Conservation (phyloP, 352 stramenopile species). For the Pythium dissimile region DNA sequence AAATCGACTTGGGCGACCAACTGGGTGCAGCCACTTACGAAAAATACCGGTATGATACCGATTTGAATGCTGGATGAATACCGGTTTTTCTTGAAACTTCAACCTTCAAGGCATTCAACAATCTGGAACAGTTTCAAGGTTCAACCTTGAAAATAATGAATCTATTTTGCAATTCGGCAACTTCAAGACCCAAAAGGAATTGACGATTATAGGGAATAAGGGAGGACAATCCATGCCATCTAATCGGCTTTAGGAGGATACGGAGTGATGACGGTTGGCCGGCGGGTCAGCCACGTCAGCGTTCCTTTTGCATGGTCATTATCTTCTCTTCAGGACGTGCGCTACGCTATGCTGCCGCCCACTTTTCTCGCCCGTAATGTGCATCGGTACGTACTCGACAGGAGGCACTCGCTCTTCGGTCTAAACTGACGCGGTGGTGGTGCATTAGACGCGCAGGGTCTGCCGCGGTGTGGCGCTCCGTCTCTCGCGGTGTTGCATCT, state of each 20-base stretch:
- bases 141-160: neutral
- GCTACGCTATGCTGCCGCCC: neutral
- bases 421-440: no score
- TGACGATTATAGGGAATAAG: slow-evolving; percentile 2
- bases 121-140: neutral
- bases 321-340: neutral
- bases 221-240: slow-evolving; percentile 3
- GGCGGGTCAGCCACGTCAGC: slow-evolving; percentile 9
- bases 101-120: no score
- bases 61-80: no score
- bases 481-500: slow-evolving; percentile 6
- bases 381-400: slow-evolving; percentile 6
- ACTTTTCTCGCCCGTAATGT: slow-evolving; percentile 7
- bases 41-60: slow-evolving; percentile 1
- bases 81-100: no score
- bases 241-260: slow-evolving; percentile 18
- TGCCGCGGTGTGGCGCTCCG: neutral
- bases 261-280: neutral
- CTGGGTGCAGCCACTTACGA: no score
- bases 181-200: slow-evolving; percentile 5
- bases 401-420: neutral
- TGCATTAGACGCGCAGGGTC: no score
- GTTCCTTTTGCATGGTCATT: neutral
- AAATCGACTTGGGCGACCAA: no score
- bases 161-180: neutral